phyloP scores from a whole-genome alignment of 306 rosid genomes.

The Medicago lupulina region DNA sequence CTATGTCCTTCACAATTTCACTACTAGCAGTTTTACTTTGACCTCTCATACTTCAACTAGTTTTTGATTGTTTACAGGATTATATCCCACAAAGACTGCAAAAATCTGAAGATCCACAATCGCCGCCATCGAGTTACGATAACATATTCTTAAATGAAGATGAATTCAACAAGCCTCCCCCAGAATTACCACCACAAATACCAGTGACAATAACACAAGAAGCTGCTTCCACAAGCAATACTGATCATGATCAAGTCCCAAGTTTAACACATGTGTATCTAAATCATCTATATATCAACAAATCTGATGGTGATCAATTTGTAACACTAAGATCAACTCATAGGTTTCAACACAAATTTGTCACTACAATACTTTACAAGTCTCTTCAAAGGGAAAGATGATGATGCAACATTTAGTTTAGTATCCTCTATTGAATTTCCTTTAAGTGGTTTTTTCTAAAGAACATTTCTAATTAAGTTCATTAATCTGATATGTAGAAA shows the following conservation, averaged over 20 bases:
- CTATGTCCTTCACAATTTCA: too few relatives aligned
- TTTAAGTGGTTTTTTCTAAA: conserved; percentile 17
- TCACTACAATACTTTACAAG: conserved; percentile 64
- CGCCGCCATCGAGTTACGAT: conserved; percentile 88
- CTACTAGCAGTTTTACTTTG: too few relatives aligned
- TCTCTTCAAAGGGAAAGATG: conserved; percentile 48
- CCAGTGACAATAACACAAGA: conserved; percentile 49
- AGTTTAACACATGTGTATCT: conserved; percentile 58
- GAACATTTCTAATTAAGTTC: conserved; percentile 32
- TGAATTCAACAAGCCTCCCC: conserved; percentile 76
- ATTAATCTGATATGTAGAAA: conserved; percentile 16
- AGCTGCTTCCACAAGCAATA: conserved; percentile 48
- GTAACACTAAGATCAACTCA: conserved; percentile 68
- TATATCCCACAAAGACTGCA: conserved; percentile 53
- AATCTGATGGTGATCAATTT: conserved; percentile 53
- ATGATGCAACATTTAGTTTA: conserved; percentile 26
- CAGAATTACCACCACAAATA: conserved; percentile 76
- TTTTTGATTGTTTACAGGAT: conserved; percentile 62
- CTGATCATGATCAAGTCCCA: not conserved
- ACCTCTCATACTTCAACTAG: too few relatives aligned
- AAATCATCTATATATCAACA: conserved; percentile 75
- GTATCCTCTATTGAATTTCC: too few relatives aligned
- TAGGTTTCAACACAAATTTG: conserved; percentile 63
- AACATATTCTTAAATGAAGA: conserved; percentile 59
- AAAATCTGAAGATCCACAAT: conserved; percentile 62